Evolutionary conservation across 306 rosid genomes (phyloP).

Genomic region (Notholithocarpus densiflorus): DNA sequence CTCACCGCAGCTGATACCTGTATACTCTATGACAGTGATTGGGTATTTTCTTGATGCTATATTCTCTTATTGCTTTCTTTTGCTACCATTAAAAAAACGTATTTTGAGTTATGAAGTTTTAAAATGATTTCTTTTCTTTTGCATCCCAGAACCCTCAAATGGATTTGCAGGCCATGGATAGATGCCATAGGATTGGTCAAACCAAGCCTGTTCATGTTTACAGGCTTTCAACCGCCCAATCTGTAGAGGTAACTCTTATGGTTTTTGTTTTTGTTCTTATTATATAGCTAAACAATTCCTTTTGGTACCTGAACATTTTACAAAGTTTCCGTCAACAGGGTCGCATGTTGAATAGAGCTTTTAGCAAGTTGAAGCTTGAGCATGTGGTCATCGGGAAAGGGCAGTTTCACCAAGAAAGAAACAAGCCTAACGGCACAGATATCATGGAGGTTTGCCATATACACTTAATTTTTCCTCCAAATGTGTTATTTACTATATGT

Average conservation of each 20-base stretch:
- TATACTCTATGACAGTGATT: conserved; percentile 95
- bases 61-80: background rate
- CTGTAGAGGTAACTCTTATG: conserved; percentile 61
- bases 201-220: conserved; percentile 97
- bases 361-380: conserved; percentile 94
- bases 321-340: conserved; percentile 49
- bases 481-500: background rate
- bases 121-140: conserved; percentile 19
- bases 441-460: conserved; percentile 53
- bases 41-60: conserved; percentile 54
- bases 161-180: conserved; percentile 99
- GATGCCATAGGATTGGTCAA: conserved; percentile 97
- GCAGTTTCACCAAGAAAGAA: conserved; percentile 77
- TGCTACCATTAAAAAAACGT: background rate
- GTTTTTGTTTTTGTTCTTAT: background rate
- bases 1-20: conserved; percentile 99
- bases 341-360: conserved; percentile 92
- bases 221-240: conserved; percentile 93
- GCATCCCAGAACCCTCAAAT: conserved; percentile 84
- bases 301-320: conserved; percentile 4
- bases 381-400: conserved; percentile 94
- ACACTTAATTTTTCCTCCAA: background rate
- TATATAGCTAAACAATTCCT: background rate
- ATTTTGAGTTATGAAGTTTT: background rate
- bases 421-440: conserved; percentile 26